Evolutionary conservation across 345 rosid species (phyloP), one percentile per base, ranked within the genome.

Genomic region (Clarkia xantiana): DNA sequence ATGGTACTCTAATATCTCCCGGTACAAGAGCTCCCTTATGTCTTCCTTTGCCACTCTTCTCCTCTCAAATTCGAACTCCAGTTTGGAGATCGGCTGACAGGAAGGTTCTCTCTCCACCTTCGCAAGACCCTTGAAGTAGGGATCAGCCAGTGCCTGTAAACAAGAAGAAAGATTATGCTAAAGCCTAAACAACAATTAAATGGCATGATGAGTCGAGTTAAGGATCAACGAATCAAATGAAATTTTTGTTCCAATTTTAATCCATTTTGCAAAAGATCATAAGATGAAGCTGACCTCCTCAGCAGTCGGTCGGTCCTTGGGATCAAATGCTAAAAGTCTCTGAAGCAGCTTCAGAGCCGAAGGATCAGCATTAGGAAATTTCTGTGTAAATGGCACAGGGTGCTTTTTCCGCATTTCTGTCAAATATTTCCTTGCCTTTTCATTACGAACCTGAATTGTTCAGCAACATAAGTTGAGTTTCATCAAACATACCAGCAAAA

Each of bases 21-120:
- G 73, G 55, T 90, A 83, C 44, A 90, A 65, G 16, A 83, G 67
- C 49, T 86, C 97, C 58, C 89, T 76, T 16, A 86, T 70, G 55
- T 86, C 97, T 45, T 86, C 97, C 71, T 79, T 90, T 18, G 82
- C 76, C 63, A 90, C 64, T 68, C 88, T 76, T 62, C 96, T 63
- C 71, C 97, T 79, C 72, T 90, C 96, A 70, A 90, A 86, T 68
- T 83, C 96, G 59, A 90, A 90, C 60, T 90, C 97, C 75, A 90
- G 56, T 76, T 83, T 90, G 18, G 94, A 74, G 44, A 90, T 80
- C 29, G 82, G 81, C 62, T 77, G 94, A 58, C 84, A 86, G 58
- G 89, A 81, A 62, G 96, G 91, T 56, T 90, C 96, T 69, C 97
- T 79, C 68, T 90, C 97, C 53, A 81, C 75, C 68, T 72, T 86